Evolutionary conservation across 768 basidiomycete genomes (phyloP), one percentile per base, ranked within the genome.

Genomic region (Trametes cingulata): DNA sequence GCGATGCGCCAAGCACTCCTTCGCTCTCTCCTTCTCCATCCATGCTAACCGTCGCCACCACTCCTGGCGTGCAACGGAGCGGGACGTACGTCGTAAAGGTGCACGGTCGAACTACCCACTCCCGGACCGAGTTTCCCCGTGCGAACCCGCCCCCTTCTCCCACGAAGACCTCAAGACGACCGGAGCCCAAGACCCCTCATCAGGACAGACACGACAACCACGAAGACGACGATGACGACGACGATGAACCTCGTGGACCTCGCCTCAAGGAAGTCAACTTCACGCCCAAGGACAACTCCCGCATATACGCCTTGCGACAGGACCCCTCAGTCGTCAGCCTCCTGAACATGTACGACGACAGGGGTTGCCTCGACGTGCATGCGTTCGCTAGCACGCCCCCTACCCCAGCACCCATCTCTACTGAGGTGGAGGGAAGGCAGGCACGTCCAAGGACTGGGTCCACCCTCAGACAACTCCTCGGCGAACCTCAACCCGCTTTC

Each of bases 241-340:
- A 73, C 62, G 62, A 49, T 14, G 45, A 57, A 20, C 45, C 48
- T 6, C 36, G 35, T 29, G 39, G 27, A 12, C 60, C 63, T 37
- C 74, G 54, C 65, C 69, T 60, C 63, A 74, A 74, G 70, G 62
- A 69, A 61, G 29, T 64, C 61, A 81, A 74, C 29, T 72, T 72
- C 71, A 79, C 74, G 35, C 79, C 70, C 58, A 75, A 77, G 39
- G 81, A 82, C 62, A 75, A 71, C 75, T 79, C 75, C 60, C 82
- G 87, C 27, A 75, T 88, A 10, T 72, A 82, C 13, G 74, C 81
- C 20, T 78, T 93, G 46, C 85, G 86, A 43, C 84, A 85, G 25
- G 90, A 93, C 61, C 90, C 90, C 3, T 92, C 91, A 20, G 88
- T 93, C 27, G 87, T 80, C 14, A 91, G 87, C 65, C 75, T 93